A percentile compares a stretch with the other conserved stretches of the same genome.
These are phyloP conservation scores for Chamaecrista fasciculata DNA, from an alignment of 306 rosid species.

Conservation along the genomic window DNA sequence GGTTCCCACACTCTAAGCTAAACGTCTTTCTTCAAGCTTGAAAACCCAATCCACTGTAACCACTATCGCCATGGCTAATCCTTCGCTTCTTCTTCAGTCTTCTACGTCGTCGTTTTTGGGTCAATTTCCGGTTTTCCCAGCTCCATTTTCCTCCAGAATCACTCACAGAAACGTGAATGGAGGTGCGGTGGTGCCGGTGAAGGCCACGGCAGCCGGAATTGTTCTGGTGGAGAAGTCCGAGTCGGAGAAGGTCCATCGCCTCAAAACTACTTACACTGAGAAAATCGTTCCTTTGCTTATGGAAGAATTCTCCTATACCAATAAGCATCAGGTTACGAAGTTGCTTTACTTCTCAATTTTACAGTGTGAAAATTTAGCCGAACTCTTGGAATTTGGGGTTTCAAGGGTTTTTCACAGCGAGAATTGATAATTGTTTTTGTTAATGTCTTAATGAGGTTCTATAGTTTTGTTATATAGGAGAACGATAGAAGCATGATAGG, in stretches of 20 bases:
- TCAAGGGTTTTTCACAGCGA: neutral
- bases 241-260: constrained; percentile 58
- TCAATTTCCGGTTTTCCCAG: constrained; percentile 44
- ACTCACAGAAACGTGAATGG: constrained; percentile 36
- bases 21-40: neutral
- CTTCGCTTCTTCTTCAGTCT: constrained; percentile 68
- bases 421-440: constrained; percentile 1
- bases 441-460: neutral
- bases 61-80: constrained; percentile 52
- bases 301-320: constrained; percentile 83
- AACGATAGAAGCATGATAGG: neutral
- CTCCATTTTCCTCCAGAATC: constrained; percentile 23
- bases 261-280: constrained; percentile 59
- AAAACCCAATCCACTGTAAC: constrained; percentile 22
- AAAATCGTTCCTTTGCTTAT: constrained; percentile 72
- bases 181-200: constrained; percentile 43
- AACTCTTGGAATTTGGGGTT: constrained; percentile 1
- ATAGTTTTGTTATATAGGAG: neutral
- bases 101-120: constrained; percentile 63
- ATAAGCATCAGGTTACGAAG: constrained; percentile 57
- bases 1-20: neutral
- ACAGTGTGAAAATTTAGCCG: neutral
- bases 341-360: neutral
- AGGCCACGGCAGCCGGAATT: constrained; percentile 46
- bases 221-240: constrained; percentile 87